Conservation (phyloP, 768 basidiomycete species). For the Phaeotremella fagi region DNA sequence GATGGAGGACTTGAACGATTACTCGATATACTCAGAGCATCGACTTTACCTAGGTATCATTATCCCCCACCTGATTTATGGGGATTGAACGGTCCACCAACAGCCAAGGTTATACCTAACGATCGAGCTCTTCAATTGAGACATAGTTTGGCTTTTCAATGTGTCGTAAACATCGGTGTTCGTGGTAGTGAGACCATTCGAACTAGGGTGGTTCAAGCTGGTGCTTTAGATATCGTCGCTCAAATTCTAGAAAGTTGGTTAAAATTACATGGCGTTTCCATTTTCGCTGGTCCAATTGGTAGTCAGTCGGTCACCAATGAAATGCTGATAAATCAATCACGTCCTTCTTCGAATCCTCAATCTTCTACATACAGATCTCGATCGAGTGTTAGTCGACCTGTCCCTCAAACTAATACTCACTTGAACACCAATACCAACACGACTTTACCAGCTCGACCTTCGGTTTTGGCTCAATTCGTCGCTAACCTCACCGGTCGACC, state of each 20-base stretch:
- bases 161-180: constrained; percentile 94
- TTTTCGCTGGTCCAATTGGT: constrained; percentile 72
- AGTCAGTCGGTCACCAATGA: constrained; percentile 50
- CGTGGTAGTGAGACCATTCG: constrained; percentile 88
- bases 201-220: constrained; percentile 87
- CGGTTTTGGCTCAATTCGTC: not conserved
- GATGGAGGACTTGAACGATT: constrained; percentile 96
- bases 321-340: not conserved
- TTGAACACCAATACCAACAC: too few species aligned
- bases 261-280: constrained; percentile 77
- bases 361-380: too few species aligned
- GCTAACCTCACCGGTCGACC: not conserved
- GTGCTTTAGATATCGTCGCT: constrained; percentile 86
- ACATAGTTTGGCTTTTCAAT: constrained; percentile 87
- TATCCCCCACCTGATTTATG: constrained; percentile 40
- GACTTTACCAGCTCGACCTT: not conserved
- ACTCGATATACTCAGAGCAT: constrained; percentile 79
- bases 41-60: constrained; percentile 34
- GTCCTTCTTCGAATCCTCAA: too few species aligned
- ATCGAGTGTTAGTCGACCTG: not conserved
- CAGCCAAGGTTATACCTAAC: constrained; percentile 44
- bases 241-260: constrained; percentile 92
- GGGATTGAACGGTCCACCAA: constrained; percentile 45
- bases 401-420: not conserved
- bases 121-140: constrained; percentile 43